Evolutionary conservation across 192 early-diverging fungal species (phyloP).

Genomic region (Cladochytrium replicatum): DNA sequence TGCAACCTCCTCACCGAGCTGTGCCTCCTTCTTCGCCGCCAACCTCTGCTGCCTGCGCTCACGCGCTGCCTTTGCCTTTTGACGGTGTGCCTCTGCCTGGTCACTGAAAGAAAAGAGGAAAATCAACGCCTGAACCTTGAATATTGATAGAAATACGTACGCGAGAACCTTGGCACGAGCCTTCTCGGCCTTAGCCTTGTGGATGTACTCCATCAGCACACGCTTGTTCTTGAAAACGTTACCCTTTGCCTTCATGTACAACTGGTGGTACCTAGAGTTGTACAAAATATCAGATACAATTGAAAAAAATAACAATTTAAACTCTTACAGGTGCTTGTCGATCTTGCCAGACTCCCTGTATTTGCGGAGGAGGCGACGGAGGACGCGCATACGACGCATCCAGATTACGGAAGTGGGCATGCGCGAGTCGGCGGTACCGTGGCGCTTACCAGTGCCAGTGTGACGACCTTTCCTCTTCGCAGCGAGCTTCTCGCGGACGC

Average conservation of each 20-base stretch:
- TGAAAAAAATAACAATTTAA: too few species aligned
- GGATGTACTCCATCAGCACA: slow-evolving; percentile 98
- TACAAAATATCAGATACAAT: neutral
- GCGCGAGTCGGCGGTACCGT: slow-evolving; percentile 95
- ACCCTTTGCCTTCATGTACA: slow-evolving; percentile 99
- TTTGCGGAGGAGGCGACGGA: slow-evolving; percentile 89
- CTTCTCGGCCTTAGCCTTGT: slow-evolving; percentile 99
- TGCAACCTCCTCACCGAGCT: slow-evolving; percentile 30
- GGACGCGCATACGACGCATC: slow-evolving; percentile 97
- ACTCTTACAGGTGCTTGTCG: slow-evolving; percentile 80
- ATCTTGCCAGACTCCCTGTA: slow-evolving; percentile 98
- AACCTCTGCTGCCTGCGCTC: slow-evolving; percentile 79
- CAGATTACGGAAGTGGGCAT: slow-evolving; percentile 92
- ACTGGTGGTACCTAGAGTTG: slow-evolving; percentile 62
- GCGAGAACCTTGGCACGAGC: slow-evolving; percentile 79
- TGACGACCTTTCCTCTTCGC: slow-evolving; percentile 97
- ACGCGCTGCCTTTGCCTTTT: slow-evolving; percentile 88
- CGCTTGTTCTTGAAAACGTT: slow-evolving; percentile 99
- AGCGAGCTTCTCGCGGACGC: slow-evolving; percentile 79
- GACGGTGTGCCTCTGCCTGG: slow-evolving; percentile 97
- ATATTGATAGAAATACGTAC: slow-evolving; percentile 28
- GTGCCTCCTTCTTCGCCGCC: slow-evolving; percentile 82
- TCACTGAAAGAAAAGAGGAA: slow-evolving; percentile 38
- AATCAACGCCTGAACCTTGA: too few species aligned
- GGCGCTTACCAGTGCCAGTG: slow-evolving; percentile 75